These are phyloP conservation scores for Mycena chlorophos DNA, from an alignment of 768 basidiomycete genomes.

Conservation along the genomic window DNA sequence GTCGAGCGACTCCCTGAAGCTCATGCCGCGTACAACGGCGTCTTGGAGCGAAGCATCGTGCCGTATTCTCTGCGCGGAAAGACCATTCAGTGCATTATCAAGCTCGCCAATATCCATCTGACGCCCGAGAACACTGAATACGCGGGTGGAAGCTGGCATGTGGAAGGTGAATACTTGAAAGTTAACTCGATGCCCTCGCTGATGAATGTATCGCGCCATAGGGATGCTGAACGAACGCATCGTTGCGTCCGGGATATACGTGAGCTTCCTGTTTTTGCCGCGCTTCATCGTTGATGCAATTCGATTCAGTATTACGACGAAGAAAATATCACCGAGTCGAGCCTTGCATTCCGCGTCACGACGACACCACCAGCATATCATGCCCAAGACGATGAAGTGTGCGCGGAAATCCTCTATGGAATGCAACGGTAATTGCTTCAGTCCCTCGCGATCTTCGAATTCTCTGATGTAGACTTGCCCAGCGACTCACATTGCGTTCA, in stretches of 20 bases:
- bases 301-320: conserved; percentile 27
- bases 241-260: conserved; percentile 22
- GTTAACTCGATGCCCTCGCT: neutral
- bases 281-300: conserved; percentile 17
- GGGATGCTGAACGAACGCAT: conserved; percentile 23
- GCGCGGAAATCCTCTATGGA: conserved; percentile 9
- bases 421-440: conserved; percentile 11
- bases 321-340: conserved; percentile 32
- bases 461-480: neutral
- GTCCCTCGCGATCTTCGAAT: neutral
- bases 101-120: conserved; percentile 34
- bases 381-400: conserved; percentile 20
- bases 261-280: conserved; percentile 17
- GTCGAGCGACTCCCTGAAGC: conserved; percentile 2
- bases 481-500: conserved; percentile 20
- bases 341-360: conserved; percentile 33
- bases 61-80: conserved; percentile 7
- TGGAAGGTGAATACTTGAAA: conserved; percentile 23
- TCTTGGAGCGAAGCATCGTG: neutral
- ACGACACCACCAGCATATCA: conserved; percentile 15
- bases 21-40: conserved; percentile 7
- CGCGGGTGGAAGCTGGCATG: conserved; percentile 34
- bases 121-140: conserved; percentile 30
- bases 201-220: neutral
- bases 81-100: conserved; percentile 34